A percentile compares a stretch with the other conserved stretches of the same genome.
Conservation (phyloP, 2,329 filamentous ascomycete species). For the Sordariomycetes sp. region DNA sequence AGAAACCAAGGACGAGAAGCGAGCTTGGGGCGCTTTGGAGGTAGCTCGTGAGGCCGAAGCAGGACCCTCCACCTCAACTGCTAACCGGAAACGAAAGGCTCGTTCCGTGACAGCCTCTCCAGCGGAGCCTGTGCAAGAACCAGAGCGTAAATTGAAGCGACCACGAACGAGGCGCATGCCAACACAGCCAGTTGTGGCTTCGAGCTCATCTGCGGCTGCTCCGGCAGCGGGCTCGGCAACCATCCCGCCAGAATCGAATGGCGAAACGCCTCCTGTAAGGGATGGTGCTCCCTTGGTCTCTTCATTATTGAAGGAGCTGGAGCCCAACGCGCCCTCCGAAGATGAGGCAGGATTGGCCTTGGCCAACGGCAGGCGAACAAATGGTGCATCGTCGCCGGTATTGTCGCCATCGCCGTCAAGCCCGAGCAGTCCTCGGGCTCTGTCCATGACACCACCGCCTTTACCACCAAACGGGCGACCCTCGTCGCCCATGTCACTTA, state of each 20-base stretch:
- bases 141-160: conserved; percentile 77
- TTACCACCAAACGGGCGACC: conserved; percentile 45
- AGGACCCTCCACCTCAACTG: conserved; percentile 33
- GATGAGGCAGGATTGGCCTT: conserved; percentile 33
- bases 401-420: conserved; percentile 57
- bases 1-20: conserved; percentile 70
- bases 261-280: background rate
- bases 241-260: conserved; percentile 1
- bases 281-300: conserved; percentile 60
- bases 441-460: conserved; percentile 62
- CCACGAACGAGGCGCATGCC: conserved; percentile 67
- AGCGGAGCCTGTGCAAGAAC: conserved; percentile 56
- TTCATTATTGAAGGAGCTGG: conserved; percentile 81
- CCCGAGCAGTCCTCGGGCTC: conserved; percentile 56
- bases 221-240: conserved; percentile 17
- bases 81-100: conserved; percentile 63
- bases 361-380: conserved; percentile 16
- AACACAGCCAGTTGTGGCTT: conserved; percentile 34
- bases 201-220: conserved; percentile 23
- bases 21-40: conserved; percentile 87
- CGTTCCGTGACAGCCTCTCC: conserved; percentile 65
- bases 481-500: conserved; percentile 59
- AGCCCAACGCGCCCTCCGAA: conserved; percentile 51
- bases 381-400: conserved; percentile 47
- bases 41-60: conserved; percentile 64